These are phyloP conservation scores for Camelina sativa DNA, from an alignment of 345 rosid species.

Conservation along the genomic window DNA sequence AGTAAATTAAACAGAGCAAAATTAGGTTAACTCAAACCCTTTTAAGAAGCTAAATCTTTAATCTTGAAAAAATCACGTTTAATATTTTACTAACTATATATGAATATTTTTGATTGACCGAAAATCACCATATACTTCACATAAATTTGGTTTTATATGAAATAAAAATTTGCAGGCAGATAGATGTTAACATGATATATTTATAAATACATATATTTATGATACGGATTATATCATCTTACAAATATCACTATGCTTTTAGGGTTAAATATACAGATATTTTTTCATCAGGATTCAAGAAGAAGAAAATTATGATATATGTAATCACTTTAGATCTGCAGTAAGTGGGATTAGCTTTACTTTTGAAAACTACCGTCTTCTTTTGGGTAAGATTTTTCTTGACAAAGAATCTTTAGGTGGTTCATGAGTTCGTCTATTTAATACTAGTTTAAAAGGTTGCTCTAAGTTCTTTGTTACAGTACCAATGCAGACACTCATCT, in stretches of 20 bases:
- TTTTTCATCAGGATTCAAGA: not conserved
- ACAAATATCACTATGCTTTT: not conserved
- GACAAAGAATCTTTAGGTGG: conserved; percentile 38
- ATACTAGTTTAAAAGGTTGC: not conserved
- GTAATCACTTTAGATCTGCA: not conserved
- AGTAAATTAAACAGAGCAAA: not conserved
- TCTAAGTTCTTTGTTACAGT: not conserved
- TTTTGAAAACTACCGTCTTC: conserved; percentile 21
- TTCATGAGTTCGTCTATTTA: conserved; percentile 17
- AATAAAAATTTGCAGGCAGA: not conserved
- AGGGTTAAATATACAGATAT: not conserved
- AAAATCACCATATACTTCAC: not conserved
- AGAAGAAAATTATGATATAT: not conserved
- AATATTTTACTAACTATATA: not conserved
- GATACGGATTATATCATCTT: not conserved
- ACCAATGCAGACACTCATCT: not conserved
- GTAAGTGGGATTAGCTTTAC: conserved; percentile 17
- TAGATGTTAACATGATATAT: not conserved
- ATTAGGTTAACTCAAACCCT: not conserved
- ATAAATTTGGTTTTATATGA: too few species aligned
- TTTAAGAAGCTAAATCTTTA: not conserved
- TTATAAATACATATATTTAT: too few species aligned
- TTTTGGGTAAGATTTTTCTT: conserved; percentile 29
- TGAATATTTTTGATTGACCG: not conserved
- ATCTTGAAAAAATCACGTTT: not conserved